Base-by-base conservation (phyloP, 176 grass and related monocot species). In the Metroxylon sagu region DNA sequence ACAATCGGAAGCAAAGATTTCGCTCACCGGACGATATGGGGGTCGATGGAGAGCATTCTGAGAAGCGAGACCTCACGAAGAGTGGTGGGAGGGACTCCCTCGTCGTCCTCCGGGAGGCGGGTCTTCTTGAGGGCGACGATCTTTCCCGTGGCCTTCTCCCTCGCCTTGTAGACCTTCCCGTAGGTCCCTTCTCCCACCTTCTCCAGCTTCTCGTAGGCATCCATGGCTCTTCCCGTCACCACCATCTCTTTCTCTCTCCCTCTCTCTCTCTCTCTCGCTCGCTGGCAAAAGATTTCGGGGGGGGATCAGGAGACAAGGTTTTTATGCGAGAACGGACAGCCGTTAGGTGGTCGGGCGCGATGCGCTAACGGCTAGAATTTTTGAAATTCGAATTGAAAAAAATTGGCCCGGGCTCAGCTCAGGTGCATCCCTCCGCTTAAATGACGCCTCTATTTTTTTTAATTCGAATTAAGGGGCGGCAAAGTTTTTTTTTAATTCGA, bases 41-140 rank as follows among this genome's bases (percentile, higher is more conserved):
- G 85, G 27, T 92, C 88, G 68, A 82, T 63, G 39, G 88, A 99
- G 53, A 99, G 94, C 94, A 99, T 99, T 62, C 94, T 84, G 76
- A 93, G 88, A 68, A 99, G 82, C 5, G 85, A 99, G 17, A 93
- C 94, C 88, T 99, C 94, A 27, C 94, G 82, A 48, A 99, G 67
- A 56, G 94, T 89, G 73, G 94, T 99, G n/a, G 94, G 84, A 0
- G 94, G 88, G 5, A 93, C 94, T 28, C 94, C 94, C 76, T 99
- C 94, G 57, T 99, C 94, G 72, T 93, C 94, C 85, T 99, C 94
- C 1, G 85, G 88, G 48, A 99, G 88, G 19, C 94, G 77, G 35
- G 94, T 99, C 85, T 93, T 99, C 94, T 99, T 99, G 52, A 99
- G 80, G 28, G 94, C 94, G 21, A 99, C 88, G 76, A 99, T 83